phyloP scores from a whole-genome alignment of 2,329 filamentous ascomycete genomes.

The Knoxdaviesia capensis region DNA sequence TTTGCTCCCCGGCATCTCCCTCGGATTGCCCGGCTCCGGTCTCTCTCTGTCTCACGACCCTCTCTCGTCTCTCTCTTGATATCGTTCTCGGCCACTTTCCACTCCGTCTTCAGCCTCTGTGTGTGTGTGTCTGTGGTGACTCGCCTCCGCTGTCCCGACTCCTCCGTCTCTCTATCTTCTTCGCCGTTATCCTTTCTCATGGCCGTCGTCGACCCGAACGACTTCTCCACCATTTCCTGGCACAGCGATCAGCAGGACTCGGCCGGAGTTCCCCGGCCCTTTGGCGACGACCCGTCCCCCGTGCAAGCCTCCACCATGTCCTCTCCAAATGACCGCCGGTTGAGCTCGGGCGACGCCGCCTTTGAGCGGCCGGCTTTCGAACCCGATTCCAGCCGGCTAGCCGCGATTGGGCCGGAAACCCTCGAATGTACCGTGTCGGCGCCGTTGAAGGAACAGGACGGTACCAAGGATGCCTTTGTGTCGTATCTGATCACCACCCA shows the following conservation, averaged over 20 bases:
- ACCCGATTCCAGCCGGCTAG: conserved; percentile 3
- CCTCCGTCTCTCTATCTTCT: neutral
- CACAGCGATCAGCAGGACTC: conserved; percentile 34
- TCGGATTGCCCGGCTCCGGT: too few species aligned
- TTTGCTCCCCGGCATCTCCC: too few species aligned
- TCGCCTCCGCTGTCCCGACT: neutral
- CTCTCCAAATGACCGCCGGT: too few species aligned
- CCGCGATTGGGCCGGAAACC: conserved; percentile 25
- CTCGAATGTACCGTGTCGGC: conserved; percentile 68
- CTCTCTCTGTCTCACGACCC: too few species aligned
- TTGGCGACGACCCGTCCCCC: neutral
- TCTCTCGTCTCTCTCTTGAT: too few species aligned
- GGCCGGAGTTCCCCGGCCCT: conserved; percentile 1
- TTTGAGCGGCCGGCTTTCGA: neutral
- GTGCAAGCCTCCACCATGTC: neutral
- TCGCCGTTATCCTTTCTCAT: conserved; percentile 6
- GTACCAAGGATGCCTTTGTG: conserved; percentile 89
- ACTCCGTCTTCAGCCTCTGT: too few species aligned
- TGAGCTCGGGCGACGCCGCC: neutral
- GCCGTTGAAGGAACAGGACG: conserved; percentile 87
- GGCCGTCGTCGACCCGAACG: conserved; percentile 38
- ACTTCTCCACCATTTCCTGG: conserved; percentile 72
- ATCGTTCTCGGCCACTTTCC: too few species aligned
- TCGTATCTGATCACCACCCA: conserved; percentile 88
- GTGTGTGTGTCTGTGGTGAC: too few species aligned